A percentile compares a stretch with the other conserved stretches of the same genome.
Evolutionary conservation across 225 moss, liverwort and hornwort genomes (phyloP).

Genomic region (Polytrichum commune): DNA sequence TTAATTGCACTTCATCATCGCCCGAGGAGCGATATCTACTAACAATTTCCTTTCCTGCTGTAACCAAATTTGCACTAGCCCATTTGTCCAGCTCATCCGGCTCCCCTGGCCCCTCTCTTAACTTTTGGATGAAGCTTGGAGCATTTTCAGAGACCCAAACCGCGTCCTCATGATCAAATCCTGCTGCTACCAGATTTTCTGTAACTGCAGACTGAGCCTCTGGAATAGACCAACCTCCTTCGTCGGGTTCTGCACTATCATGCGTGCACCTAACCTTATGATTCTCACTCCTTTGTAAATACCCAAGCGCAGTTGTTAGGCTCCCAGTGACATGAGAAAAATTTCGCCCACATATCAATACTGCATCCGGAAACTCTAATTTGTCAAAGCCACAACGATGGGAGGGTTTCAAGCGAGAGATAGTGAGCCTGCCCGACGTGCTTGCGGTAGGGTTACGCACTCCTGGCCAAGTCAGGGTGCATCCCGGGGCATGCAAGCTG

Average conservation of each 20-base stretch:
- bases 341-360: background rate
- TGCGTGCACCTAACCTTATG: conserved; percentile 11
- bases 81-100: conserved; percentile 39
- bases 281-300: conserved; percentile 1
- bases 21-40: too few species aligned
- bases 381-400: background rate
- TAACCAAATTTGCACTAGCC: conserved; percentile 28
- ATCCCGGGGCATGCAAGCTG: conserved; percentile 21
- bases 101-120: conserved; percentile 31
- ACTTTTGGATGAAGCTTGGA: conserved; percentile 54
- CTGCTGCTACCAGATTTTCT: conserved; percentile 48
- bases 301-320: conserved; percentile 5
- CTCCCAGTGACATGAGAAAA: background rate
- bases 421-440: background rate
- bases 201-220: conserved; percentile 55
- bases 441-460: background rate
- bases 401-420: background rate
- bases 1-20: conserved; percentile 35
- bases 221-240: conserved; percentile 7
- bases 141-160: conserved; percentile 46
- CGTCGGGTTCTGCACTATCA: conserved; percentile 7
- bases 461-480: conserved; percentile 8
- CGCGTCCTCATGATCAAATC: conserved; percentile 60
- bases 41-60: conserved; percentile 9
- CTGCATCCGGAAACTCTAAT: conserved; percentile 4